Conservation (phyloP, 257 asterid genomes). For the Fraxinus cuspidata region DNA sequence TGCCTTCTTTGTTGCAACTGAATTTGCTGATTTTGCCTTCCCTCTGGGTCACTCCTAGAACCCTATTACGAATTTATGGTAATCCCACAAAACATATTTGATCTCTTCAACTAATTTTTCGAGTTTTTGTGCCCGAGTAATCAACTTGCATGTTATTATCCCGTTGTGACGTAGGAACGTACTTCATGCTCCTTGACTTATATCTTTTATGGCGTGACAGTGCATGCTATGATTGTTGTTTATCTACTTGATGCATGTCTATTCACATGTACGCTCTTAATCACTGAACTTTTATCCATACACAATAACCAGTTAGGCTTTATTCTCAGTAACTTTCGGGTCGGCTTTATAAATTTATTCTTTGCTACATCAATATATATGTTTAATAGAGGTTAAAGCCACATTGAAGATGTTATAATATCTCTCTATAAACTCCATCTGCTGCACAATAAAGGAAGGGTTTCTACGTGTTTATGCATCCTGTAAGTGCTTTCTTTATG, state of each 20-base stretch:
- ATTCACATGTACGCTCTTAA: background rate
- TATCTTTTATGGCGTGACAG: background rate
- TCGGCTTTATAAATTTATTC: background rate
- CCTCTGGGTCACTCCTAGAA: background rate
- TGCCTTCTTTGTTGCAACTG: background rate
- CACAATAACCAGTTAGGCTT: background rate
- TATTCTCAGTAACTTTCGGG: background rate
- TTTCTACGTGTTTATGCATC: background rate
- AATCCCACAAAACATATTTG: background rate
- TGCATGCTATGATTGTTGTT: background rate
- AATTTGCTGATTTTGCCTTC: background rate
- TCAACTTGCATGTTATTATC: background rate
- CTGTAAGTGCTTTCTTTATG: background rate
- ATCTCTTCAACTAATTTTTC: background rate
- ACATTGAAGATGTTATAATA: background rate
- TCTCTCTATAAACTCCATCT: background rate
- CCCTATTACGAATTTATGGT: background rate
- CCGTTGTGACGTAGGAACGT: conserved; percentile 1
- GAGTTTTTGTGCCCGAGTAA: background rate
- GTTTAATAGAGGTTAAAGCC: background rate
- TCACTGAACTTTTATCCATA: background rate
- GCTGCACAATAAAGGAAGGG: background rate
- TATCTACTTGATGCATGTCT: background rate
- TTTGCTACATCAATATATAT: background rate
- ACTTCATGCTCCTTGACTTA: background rate